Evolutionary conservation across 345 rosid genomes (phyloP), one percentile per base, ranked within the genome.

Genomic region (Populus pruinosa): DNA sequence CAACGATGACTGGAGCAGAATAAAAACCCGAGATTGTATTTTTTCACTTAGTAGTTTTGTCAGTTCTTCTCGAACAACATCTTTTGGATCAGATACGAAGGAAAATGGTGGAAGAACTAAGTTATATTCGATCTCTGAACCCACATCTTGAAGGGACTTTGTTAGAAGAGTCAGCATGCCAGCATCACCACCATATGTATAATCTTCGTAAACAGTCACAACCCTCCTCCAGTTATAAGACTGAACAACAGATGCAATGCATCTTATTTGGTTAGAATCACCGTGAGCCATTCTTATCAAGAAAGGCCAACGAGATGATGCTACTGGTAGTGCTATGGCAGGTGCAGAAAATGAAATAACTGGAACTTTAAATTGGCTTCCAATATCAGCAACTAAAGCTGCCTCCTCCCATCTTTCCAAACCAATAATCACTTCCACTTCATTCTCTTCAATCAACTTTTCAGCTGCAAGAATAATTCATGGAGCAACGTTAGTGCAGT

Each of bases 321-420:
- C 10, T 64, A 70, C 67, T 20, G 84, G 85, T 0, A 86, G 84
- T 53, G 76, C 47, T 17, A 70, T 50, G 53, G 74, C 73, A n/a
- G 87, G 80, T 69, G 82, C 79, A 49, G 88, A 80, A 10, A 87
- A 77, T 0, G 93, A 83, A 13, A 90, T 69, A 47, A 88, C 80
- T 0, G 89, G 89, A 66, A 87, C 75, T 64, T 77, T 83, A 70
- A 77, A 75, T 50, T 33, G 66, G 68, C 72, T 72, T 64, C 84
- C 89, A 12, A 85, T 43, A 33, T 86, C 87, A 13, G 86, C 86
- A 59, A 86, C 89, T 65, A 86, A 21, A 72, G 81, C 76, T 55
- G 90, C 82, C 73, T 84, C 90, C 59, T 81, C 83, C 90, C 91
- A 87, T 44, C 78, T 80, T 61, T 85, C 85, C 86, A 84, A 50